Evolutionary conservation across 768 basidiomycete species (phyloP).

Genomic region (Guyanaporus albipodus): DNA sequence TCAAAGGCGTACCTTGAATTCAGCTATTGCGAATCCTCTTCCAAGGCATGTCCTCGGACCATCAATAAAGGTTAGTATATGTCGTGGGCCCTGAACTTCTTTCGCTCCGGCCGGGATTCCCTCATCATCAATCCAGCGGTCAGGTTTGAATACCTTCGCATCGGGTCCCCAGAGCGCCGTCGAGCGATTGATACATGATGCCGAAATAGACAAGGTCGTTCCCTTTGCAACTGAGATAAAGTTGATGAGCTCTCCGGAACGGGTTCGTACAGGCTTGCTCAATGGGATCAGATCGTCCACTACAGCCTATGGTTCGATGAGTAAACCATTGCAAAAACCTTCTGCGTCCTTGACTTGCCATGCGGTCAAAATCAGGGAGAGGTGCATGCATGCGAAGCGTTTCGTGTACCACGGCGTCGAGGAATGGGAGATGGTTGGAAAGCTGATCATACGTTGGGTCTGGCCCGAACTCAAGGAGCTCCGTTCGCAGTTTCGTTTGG

Average conservation of each 20-base stretch:
- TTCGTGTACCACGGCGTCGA: constrained; percentile 50
- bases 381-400: constrained; percentile 45
- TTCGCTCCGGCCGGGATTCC: constrained; percentile 33
- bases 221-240: constrained; percentile 47
- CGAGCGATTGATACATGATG: constrained; percentile 48
- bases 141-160: constrained; percentile 56
- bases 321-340: neutral
- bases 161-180: constrained; percentile 57
- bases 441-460: constrained; percentile 58
- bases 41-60: constrained; percentile 42
- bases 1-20: too few relatives aligned
- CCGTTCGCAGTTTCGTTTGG: constrained; percentile 47
- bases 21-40: constrained; percentile 8
- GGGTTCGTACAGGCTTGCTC: constrained; percentile 41
- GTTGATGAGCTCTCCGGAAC: constrained; percentile 37
- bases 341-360: neutral
- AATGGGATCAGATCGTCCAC: constrained; percentile 60
- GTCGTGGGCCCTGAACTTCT: constrained; percentile 46
- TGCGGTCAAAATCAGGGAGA: constrained; percentile 21
- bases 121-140: constrained; percentile 52
- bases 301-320: constrained; percentile 35
- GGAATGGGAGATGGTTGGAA: constrained; percentile 46
- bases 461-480: constrained; percentile 41
- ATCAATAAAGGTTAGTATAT: constrained; percentile 49
- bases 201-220: constrained; percentile 40